Percentiles rank a stretch among this genome's conserved stretches.
Evolutionary conservation across 2,329 filamentous ascomycete genomes (phyloP).

Genomic region (Aaosphaeria pasadenensis): DNA sequence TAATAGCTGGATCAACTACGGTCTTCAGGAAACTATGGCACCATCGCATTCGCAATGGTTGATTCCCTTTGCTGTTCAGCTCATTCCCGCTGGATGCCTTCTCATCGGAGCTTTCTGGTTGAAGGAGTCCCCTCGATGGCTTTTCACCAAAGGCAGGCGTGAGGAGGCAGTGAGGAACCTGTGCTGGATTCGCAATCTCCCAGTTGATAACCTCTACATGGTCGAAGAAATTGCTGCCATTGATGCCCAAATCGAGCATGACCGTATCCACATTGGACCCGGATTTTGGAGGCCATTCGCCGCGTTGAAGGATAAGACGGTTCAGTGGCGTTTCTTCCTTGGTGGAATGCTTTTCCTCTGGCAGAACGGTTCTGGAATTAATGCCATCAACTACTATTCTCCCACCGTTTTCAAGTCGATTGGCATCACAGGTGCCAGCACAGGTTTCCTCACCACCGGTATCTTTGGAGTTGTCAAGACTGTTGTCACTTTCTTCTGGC

Average conservation of each 20-base stretch:
- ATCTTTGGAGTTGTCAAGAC: conserved; percentile 78
- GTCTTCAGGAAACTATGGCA: conserved; percentile 42
- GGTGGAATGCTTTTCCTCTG: conserved; percentile 73
- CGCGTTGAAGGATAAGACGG: conserved; percentile 43
- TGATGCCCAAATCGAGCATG: conserved; percentile 66
- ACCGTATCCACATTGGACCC: conserved; percentile 60
- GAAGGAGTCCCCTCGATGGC: conserved; percentile 45
- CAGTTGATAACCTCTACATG: conserved; percentile 61
- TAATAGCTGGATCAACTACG: conserved; percentile 28
- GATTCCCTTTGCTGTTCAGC: conserved; percentile 59
- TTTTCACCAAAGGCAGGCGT: conserved; percentile 41
- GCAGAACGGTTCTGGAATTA: conserved; percentile 76
- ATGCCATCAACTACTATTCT: conserved; percentile 72
- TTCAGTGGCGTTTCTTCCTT: conserved; percentile 70
- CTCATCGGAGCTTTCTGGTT: conserved; percentile 43
- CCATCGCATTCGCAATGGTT: conserved; percentile 45
- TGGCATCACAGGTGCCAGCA: conserved; percentile 59
- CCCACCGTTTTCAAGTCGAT: conserved; percentile 68
- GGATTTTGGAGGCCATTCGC: conserved; percentile 64
- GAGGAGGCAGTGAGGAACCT: conserved; percentile 43
- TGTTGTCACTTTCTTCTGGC: conserved; percentile 64
- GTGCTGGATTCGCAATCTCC: conserved; percentile 63
- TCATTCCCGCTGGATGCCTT: conserved; percentile 64
- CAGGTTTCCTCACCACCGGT: conserved; percentile 65
- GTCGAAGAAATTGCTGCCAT: conserved; percentile 70